Conservation (phyloP, 495 filamentous ascomycete species). For the Aspergillus hancockii region DNA sequence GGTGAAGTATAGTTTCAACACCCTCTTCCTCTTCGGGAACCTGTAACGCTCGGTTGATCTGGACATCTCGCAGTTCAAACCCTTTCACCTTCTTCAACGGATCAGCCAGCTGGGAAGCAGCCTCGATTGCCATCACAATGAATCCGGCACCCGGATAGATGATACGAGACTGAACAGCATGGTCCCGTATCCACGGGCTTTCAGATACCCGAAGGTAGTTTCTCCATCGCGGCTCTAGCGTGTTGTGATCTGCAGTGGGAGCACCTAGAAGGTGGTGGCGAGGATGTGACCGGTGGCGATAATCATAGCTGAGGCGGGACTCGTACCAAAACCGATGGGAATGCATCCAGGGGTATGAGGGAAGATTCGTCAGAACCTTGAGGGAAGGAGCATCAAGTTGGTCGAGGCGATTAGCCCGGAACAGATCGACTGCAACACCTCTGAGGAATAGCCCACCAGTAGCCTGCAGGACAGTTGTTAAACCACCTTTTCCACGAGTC, state of each 20-base stretch:
- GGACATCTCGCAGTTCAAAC: neutral
- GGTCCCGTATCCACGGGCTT: conserved; percentile 7
- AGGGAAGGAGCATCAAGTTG: neutral
- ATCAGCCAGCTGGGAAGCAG: neutral
- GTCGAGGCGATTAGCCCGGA: neutral
- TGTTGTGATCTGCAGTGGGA: neutral
- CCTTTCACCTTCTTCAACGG: neutral
- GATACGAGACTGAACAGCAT: neutral
- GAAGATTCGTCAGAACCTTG: neutral
- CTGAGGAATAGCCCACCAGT: neutral
- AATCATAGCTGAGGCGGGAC: neutral
- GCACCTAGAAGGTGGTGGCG: neutral
- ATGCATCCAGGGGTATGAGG: conserved; percentile 4
- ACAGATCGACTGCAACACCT: neutral
- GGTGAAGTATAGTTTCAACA: too few relatives aligned
- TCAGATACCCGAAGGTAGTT: neutral
- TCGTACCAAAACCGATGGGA: neutral
- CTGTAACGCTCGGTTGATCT: neutral
- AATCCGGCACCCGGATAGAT: neutral
- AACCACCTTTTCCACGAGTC: neutral
- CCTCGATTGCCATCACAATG: conserved; percentile 1
- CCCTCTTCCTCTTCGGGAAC: conserved; percentile 6
- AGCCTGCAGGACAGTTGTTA: neutral
- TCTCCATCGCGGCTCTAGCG: neutral
- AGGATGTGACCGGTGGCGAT: neutral